Evolutionary conservation across 2,329 filamentous ascomycete species (phyloP).

Genomic region (Aureobasidium sp.): DNA sequence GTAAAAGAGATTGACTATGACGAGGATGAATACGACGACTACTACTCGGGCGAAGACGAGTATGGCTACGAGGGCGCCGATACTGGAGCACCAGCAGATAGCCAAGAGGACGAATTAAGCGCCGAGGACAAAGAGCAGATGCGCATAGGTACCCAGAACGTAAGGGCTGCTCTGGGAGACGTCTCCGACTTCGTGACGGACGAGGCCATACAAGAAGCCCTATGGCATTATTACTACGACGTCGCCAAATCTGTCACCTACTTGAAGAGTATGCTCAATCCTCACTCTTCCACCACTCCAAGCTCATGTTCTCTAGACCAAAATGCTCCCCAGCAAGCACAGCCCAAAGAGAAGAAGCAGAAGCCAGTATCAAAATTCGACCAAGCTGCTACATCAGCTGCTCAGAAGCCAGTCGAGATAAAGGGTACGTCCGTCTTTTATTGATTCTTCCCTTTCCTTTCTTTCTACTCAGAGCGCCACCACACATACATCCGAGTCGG

Average conservation of each 20-base stretch:
- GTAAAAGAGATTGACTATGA: constrained; percentile 43
- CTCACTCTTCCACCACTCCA: not conserved
- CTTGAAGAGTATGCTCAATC: constrained; percentile 53
- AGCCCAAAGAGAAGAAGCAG: constrained; percentile 29
- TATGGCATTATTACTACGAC: constrained; percentile 97
- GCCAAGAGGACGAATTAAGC: constrained; percentile 24
- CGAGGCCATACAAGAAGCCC: constrained; percentile 73
- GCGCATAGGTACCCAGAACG: constrained; percentile 58
- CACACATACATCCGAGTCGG: not conserved
- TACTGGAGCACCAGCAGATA: constrained; percentile 4
- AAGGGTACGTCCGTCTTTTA: constrained; percentile 38
- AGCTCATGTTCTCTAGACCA: constrained; percentile 13
- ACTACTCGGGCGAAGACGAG: constrained; percentile 36
- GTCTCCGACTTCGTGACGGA: constrained; percentile 49
- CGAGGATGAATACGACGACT: constrained; percentile 47
- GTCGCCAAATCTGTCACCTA: constrained; percentile 78
- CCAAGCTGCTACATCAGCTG: constrained; percentile 34
- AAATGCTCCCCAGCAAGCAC: constrained; percentile 21
- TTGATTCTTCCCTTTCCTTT: constrained; percentile 16
- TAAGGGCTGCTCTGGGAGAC: constrained; percentile 57
- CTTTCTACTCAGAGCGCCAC: constrained; percentile 10
- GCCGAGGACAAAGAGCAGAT: constrained; percentile 47
- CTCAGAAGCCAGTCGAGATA: constrained; percentile 34
- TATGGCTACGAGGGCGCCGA: constrained; percentile 26
- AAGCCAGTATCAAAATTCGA: constrained; percentile 41